Base-by-base conservation (phyloP, 2,329 filamentous ascomycete species). In the Ceratocystiopsis sp. region DNA sequence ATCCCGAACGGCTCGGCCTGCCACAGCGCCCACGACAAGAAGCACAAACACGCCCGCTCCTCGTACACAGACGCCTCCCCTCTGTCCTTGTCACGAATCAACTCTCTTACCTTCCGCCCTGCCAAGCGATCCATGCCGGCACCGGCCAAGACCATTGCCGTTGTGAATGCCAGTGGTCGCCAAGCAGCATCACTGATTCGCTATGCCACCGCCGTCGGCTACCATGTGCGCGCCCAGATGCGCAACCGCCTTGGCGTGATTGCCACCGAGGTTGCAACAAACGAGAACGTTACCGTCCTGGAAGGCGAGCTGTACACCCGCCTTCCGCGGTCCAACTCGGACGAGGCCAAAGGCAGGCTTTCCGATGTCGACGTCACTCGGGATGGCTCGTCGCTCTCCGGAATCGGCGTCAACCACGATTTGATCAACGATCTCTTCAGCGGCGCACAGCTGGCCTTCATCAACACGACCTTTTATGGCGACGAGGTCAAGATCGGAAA, bases 381-480 rank as follows among this genome's bases (percentile, higher is more conserved):
- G 62, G 81, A 68, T 66, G 83, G 59, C 49, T 73, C 57, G 54
- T 42, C 46, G 7, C 80, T 75, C 42, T 67, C 67, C 37, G 72
- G 71, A 37, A 69, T 76, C 48, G 73, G 80, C 49, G 75, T 89
- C 55, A 84, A 85, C 57, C 70, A 78, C 52, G 67, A 68, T 2
- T 61, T 94, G 50, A 81, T 94, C 55, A 69, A 73, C 43, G 71
- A 81, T 51, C 70, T 96, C 17, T 96, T 96, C 68, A 67, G 71
- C 35, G 85, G 84, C 48, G 81, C 84, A 18, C 81, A 93, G 53
- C 71, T 93, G 42, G 91, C 91, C 46, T 98, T 96, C 61, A 86
- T 96, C 66, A 98, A 98, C 65, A 98, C 91, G 37, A 93, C 86
- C 6, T 93, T 93, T 55, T 94, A 93, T 66, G 91, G 89, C 42